Conservation (phyloP, 805 yeast species). For the Schwanniomyces vanrijiae region DNA sequence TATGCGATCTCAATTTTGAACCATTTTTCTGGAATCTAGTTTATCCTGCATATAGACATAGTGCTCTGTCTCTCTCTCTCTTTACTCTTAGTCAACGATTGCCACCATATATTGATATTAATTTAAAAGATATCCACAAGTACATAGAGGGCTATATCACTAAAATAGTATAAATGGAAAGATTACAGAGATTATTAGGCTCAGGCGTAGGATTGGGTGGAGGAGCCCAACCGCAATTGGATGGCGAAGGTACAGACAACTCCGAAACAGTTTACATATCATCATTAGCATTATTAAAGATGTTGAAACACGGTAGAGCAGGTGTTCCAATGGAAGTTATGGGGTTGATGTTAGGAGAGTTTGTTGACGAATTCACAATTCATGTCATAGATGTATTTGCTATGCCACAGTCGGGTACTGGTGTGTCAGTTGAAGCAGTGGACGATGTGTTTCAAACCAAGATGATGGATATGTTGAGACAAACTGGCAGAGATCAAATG, state of each 20-base stretch:
- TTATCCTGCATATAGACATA: neutral
- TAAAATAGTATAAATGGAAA: slow-evolving; percentile 34
- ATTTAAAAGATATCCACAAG: neutral
- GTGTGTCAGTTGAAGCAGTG: slow-evolving; percentile 98
- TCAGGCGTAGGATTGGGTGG: slow-evolving; percentile 47
- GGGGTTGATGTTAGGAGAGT: slow-evolving; percentile 99
- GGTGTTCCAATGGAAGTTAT: slow-evolving; percentile 81
- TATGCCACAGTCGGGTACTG: slow-evolving; percentile 99
- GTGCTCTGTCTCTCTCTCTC: neutral
- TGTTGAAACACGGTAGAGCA: slow-evolving; percentile 96
- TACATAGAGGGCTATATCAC: neutral
- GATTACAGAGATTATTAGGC: slow-evolving; percentile 49
- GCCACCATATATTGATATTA: neutral
- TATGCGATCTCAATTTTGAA: no score
- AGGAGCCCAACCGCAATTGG: slow-evolving; percentile 47
- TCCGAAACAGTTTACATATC: slow-evolving; percentile 97
- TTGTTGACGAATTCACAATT: slow-evolving; percentile 95
- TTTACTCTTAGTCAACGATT: neutral
- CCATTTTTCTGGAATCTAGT: no score
- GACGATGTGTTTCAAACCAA: slow-evolving; percentile 98
- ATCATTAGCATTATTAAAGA: slow-evolving; percentile 88
- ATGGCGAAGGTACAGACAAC: slow-evolving; percentile 86
- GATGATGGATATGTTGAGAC: slow-evolving; percentile 99
- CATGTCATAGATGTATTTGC: slow-evolving; percentile 98
- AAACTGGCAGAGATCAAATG: slow-evolving; percentile 98